Conservation (phyloP, 495 filamentous ascomycete genomes). For the Emericellopsis terricola region DNA sequence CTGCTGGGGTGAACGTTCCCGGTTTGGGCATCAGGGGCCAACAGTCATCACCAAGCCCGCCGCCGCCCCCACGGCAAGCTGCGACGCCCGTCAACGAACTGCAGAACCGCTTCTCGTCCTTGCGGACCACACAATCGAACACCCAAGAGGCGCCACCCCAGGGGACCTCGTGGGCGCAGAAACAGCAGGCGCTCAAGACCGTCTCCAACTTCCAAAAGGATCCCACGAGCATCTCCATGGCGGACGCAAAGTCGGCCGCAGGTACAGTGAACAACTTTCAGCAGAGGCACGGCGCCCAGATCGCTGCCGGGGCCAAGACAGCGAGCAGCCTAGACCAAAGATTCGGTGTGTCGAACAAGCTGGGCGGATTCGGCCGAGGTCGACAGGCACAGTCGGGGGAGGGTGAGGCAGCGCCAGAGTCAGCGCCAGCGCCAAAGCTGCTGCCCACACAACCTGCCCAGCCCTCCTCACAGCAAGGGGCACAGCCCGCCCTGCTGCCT, state of each 20-base stretch:
- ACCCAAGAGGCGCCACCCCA: slow-evolving; percentile 11
- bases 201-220: slow-evolving; percentile 34
- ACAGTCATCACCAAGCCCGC: slow-evolving; percentile 7
- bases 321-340: slow-evolving; percentile 38
- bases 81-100: slow-evolving; percentile 39
- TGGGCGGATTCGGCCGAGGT: slow-evolving; percentile 3
- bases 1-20: slow-evolving; percentile 69
- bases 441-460: too few species aligned
- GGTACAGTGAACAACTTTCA: slow-evolving; percentile 55
- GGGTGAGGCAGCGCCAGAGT: neutral
- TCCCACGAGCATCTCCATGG: slow-evolving; percentile 36
- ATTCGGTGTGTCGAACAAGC: slow-evolving; percentile 21
- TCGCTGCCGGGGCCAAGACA: slow-evolving; percentile 43
- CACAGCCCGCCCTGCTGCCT: too few species aligned
- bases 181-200: slow-evolving; percentile 40
- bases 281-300: slow-evolving; percentile 53
- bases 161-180: slow-evolving; percentile 44
- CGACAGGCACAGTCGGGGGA: neutral
- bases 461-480: too few species aligned
- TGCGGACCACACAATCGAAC: slow-evolving; percentile 18
- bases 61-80: slow-evolving; percentile 4
- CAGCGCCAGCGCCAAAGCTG: slow-evolving; percentile 6
- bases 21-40: slow-evolving; percentile 50
- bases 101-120: slow-evolving; percentile 45
- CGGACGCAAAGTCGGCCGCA: slow-evolving; percentile 34